phyloP scores from a whole-genome alignment of 192 early-diverging fungal genomes.

The Mortierella alpina region DNA sequence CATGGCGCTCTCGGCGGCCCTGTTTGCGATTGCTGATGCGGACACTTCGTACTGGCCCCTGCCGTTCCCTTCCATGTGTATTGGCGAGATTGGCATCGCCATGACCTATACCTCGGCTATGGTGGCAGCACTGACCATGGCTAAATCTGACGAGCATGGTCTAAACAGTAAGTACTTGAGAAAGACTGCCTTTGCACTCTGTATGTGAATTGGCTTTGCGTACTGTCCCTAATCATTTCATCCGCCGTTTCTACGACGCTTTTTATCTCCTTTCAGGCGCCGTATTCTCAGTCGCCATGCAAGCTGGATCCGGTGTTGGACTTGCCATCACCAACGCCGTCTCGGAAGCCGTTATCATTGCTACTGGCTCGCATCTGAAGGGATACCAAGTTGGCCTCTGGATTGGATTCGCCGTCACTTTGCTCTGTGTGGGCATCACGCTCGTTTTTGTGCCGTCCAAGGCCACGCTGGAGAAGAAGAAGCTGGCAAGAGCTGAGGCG shows the following conservation, averaged over 20 bases:
- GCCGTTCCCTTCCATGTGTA: slow-evolving; percentile 52
- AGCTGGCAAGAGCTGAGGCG: slow-evolving; percentile 15
- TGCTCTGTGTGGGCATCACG: slow-evolving; percentile 44
- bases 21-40: slow-evolving; percentile 29
- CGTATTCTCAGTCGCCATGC: slow-evolving; percentile 55
- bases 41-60: slow-evolving; percentile 45
- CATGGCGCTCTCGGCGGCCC: slow-evolving; percentile 39
- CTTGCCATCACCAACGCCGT: slow-evolving; percentile 56
- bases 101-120: slow-evolving; percentile 55
- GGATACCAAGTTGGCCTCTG: slow-evolving; percentile 49
- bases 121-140: slow-evolving; percentile 45
- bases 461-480: slow-evolving; percentile 42
- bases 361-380: slow-evolving; percentile 33
- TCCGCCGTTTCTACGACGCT: not conserved
- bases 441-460: slow-evolving; percentile 48
- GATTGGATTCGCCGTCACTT: slow-evolving; percentile 46
- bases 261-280: slow-evolving; percentile 25
- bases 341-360: slow-evolving; percentile 43
- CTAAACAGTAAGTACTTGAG: slow-evolving; percentile 42
- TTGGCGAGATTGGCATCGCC: slow-evolving; percentile 52
- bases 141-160: slow-evolving; percentile 50
- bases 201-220: not conserved
- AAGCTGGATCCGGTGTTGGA: slow-evolving; percentile 55
- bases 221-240: not conserved
- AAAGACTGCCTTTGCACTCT: not conserved